phyloP scores from a whole-genome alignment of 2,329 filamentous ascomycete species.

The Fusarium mundagurra region DNA sequence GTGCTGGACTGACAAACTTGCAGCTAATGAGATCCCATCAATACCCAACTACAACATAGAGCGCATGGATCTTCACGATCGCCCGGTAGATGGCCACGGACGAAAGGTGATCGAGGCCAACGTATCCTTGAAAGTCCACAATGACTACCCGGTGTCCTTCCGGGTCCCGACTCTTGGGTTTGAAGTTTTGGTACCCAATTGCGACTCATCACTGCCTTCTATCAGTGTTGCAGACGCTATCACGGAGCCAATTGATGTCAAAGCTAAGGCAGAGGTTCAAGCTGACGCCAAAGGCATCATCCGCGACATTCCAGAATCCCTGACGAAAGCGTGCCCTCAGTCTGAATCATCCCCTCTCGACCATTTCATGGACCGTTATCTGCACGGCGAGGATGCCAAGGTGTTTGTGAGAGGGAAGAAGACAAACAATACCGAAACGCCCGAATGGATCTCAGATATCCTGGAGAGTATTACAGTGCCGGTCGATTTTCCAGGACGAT shows the following conservation, averaged over 20 bases:
- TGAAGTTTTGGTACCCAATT: conserved; percentile 86
- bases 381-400: conserved; percentile 80
- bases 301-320: conserved; percentile 74
- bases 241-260: conserved; percentile 73
- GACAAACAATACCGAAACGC: conserved; percentile 72
- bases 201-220: conserved; percentile 73
- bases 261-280: conserved; percentile 73
- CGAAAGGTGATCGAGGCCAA: conserved; percentile 80
- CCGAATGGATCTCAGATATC: conserved; percentile 83
- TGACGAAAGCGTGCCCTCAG: conserved; percentile 79
- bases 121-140: conserved; percentile 75
- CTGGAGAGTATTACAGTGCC: conserved; percentile 85
- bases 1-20: conserved; percentile 47
- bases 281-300: conserved; percentile 79
- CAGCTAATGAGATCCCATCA: conserved; percentile 75
- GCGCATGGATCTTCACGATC: conserved; percentile 81
- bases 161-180: conserved; percentile 84
- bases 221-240: conserved; percentile 82
- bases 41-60: conserved; percentile 87
- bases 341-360: conserved; percentile 86
- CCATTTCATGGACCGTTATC: conserved; percentile 79
- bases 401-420: conserved; percentile 85
- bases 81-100: conserved; percentile 59
- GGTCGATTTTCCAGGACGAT: conserved; percentile 82
- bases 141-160: conserved; percentile 81